A percentile compares a stretch with the other conserved stretches of the same genome.
These are phyloP conservation scores for Ogataea methylovora DNA, from an alignment of 805 yeast genomes.

Conservation along the genomic window DNA sequence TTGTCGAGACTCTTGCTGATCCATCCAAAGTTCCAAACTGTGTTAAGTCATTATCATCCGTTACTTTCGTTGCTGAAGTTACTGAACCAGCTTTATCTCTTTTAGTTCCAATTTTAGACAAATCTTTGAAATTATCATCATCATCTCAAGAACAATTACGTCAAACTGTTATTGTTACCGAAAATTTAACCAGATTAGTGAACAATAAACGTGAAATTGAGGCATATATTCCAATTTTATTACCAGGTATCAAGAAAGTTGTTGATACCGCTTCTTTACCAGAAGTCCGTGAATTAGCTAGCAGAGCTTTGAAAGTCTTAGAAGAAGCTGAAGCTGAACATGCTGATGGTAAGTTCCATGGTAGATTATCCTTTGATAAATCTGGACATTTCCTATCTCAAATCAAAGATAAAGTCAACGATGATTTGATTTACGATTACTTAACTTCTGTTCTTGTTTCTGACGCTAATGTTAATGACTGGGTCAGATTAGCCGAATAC, in stretches of 20 bases:
- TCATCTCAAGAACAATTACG: constrained; percentile 94
- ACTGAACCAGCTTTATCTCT: constrained; percentile 91
- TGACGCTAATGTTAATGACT: constrained; percentile 68
- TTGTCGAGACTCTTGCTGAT: constrained; percentile 83
- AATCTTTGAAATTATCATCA: constrained; percentile 79
- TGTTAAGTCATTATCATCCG: constrained; percentile 82
- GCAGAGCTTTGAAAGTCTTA: constrained; percentile 76
- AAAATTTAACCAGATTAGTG: constrained; percentile 90
- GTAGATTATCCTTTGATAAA: constrained; percentile 53
- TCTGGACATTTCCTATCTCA: constrained; percentile 37
- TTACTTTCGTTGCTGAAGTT: constrained; percentile 96
- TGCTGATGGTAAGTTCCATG: constrained; percentile 67
- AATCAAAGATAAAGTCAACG: constrained; percentile 22
- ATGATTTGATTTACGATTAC: constrained; percentile 37
- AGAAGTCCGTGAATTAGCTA: constrained; percentile 91
- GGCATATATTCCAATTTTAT: constrained; percentile 71
- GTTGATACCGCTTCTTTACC: constrained; percentile 88
- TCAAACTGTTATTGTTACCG: constrained; percentile 93
- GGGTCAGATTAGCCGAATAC: constrained; percentile 54
- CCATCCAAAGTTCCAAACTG: constrained; percentile 86
- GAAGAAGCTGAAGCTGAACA: constrained; percentile 70
- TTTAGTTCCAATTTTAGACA: constrained; percentile 85
- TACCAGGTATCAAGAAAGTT: constrained; percentile 90
- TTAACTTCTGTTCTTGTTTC: constrained; percentile 46
- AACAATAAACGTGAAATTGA: constrained; percentile 91